Conservation (phyloP, 2,329 filamentous ascomycete species). For the Aspergillus spinulosporus region DNA sequence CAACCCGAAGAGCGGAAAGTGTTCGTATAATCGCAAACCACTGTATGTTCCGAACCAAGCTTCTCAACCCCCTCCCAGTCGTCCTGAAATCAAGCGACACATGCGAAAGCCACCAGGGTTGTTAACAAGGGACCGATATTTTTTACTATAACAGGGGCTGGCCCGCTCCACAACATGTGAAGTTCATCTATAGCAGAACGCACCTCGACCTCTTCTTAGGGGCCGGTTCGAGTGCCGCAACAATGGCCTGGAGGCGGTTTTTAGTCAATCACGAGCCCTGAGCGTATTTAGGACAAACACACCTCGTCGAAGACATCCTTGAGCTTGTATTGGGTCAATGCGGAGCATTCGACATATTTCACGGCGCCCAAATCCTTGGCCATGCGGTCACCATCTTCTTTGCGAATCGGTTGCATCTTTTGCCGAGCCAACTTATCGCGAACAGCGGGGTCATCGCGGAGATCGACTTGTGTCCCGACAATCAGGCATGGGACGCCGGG, state of each 20-base stretch:
- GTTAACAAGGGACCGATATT: neutral
- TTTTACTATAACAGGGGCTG: constrained; percentile 9
- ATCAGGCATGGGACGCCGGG: constrained; percentile 97
- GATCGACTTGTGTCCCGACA: constrained; percentile 95
- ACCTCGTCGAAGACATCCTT: constrained; percentile 99
- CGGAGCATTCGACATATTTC: constrained; percentile 98
- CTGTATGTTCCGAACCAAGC: constrained; percentile 16
- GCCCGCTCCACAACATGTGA: constrained; percentile 14
- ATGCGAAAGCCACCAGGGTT: constrained; percentile 8
- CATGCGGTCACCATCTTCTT: constrained; percentile 93
- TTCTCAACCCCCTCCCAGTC: constrained; percentile 7
- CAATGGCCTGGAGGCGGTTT: constrained; percentile 70
- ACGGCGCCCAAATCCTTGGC: constrained; percentile 96
- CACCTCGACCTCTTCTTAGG: constrained; percentile 79
- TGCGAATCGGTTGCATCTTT: constrained; percentile 90
- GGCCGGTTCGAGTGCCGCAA: constrained; percentile 85
- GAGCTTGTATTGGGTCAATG: constrained; percentile 94
- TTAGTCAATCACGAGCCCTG: constrained; percentile 6
- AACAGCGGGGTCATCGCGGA: constrained; percentile 84
- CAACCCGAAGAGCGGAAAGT: constrained; percentile 10
- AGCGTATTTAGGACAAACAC: constrained; percentile 35
- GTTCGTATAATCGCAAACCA: constrained; percentile 15
- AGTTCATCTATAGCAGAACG: constrained; percentile 60
- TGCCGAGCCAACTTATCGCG: constrained; percentile 91
- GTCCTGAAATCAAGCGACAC: constrained; percentile 17